A percentile compares a stretch with the other conserved stretches of the same genome.
Evolutionary conservation across 1,284 basidiomycete genomes (phyloP).

Genomic region (Leccinum fuscescens): DNA sequence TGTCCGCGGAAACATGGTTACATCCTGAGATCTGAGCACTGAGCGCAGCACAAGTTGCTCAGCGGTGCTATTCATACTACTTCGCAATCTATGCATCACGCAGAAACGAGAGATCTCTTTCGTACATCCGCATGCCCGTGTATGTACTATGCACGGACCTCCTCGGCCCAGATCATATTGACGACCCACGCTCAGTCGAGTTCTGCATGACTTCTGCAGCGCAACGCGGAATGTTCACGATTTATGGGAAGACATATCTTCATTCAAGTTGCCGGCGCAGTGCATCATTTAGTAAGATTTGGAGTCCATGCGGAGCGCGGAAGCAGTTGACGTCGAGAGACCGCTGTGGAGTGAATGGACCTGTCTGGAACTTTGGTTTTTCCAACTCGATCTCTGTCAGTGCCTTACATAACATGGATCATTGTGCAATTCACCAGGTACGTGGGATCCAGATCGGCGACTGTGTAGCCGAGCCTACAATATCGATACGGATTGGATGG

Average conservation of each 20-base stretch:
- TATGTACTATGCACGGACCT: neutral
- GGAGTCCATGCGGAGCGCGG: neutral
- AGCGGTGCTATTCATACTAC: neutral
- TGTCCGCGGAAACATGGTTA: neutral
- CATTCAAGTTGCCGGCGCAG: neutral
- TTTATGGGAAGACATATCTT: constrained; percentile 2
- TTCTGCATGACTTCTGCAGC: neutral
- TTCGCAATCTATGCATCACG: neutral
- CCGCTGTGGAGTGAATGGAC: neutral
- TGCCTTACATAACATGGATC: neutral
- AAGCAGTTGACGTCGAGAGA: neutral
- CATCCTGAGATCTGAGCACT: neutral
- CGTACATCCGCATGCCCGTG: neutral
- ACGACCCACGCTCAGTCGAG: neutral
- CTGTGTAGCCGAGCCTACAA: neutral
- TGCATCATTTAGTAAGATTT: neutral
- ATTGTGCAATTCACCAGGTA: neutral
- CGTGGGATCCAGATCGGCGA: neutral
- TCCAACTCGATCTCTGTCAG: neutral
- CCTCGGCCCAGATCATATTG: neutral
- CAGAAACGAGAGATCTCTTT: neutral
- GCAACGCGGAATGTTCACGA: neutral
- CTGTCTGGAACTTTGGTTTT: neutral
- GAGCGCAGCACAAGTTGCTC: neutral
- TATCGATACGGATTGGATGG: neutral